Base-by-base conservation (phyloP, 495 filamentous ascomycete genomes). In the Articulospora tetracladia region DNA sequence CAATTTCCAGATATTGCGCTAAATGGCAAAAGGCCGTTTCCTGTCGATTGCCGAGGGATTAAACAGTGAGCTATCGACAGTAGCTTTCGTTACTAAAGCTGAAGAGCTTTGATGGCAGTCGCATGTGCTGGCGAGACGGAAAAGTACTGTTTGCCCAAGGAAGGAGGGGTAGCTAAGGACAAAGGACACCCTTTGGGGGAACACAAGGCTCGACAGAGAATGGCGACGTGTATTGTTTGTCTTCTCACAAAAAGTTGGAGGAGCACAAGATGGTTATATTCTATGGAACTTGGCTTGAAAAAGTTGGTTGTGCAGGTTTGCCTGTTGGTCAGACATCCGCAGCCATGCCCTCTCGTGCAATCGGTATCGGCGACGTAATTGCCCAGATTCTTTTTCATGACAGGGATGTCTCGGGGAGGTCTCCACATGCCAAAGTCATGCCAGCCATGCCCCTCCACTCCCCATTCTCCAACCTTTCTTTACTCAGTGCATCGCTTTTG, bases 331-430 rank as follows among this genome's bases (percentile, higher is more conserved):
- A 26, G 4, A 8, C 48, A 51, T 15, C 4, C 10, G 10, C 34
- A 10, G n/a, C 34, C 34, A 39, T n/a, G 10, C 34, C 19, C 25
- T n/a, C 22, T 3, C 25, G 12, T 24, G 2, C 25, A 4, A 8
- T 28, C 25, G 22, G 48, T 4, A n/a, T 23, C 25, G 48, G 50
- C 50, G 50, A 53, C 50, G 50, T 53, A 53, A 53, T 53, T 53
- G 22, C 28, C 23, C 23, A 53, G 39, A 44, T 44, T n/a, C 39
- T 44, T 44, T 44, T 44, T 44, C 39, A 44, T 17, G 8, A 44
- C 39, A 44, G 17, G 39, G 39, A 44, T 44, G 17, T n/a, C n/a
- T n/a, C n/a, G n/a, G n/a, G 39, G 11, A 11, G 39, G n/a, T 44
- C 39, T 44, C 39, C 39, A 44, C 39, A 44, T 44, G 39, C 39